A percentile compares a stretch with the other conserved stretches of the same genome.
Conservation (phyloP, 2,329 filamentous ascomycete genomes). For the Myriangium duriaei region DNA sequence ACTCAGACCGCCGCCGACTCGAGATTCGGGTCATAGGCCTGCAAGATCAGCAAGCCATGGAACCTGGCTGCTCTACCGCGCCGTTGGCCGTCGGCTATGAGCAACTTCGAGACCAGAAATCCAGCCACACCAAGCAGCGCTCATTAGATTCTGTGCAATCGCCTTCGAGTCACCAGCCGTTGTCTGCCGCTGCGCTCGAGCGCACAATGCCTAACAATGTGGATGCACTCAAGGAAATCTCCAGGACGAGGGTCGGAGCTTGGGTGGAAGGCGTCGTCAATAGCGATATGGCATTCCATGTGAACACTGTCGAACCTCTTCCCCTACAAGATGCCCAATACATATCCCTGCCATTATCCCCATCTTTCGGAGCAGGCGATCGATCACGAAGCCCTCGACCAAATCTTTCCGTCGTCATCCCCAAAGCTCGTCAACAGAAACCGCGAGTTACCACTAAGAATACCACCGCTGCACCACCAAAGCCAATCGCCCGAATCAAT, state of each 20-base stretch:
- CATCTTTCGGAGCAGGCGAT: no score
- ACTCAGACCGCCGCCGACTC: constrained; percentile 11
- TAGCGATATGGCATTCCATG: constrained; percentile 14
- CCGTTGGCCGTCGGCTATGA: constrained; percentile 23
- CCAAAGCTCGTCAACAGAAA: no score
- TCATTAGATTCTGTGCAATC: constrained; percentile 9
- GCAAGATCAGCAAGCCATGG: constrained; percentile 20
- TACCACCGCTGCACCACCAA: no score
- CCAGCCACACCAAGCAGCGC: constrained; percentile 10
- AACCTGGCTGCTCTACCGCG: constrained; percentile 18
- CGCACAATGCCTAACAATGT: constrained; percentile 12
- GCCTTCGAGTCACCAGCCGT: constrained; percentile 6
- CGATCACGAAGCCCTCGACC: not conserved
- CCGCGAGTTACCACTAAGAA: no score
- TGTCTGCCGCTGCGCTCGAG: constrained; percentile 6
- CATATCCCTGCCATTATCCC: no score
- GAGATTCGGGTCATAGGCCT: constrained; percentile 14
- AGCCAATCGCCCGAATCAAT: no score
- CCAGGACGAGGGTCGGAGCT: constrained; percentile 26
- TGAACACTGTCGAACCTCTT: not conserved
- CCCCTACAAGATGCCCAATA: no score
- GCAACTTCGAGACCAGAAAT: constrained; percentile 9
- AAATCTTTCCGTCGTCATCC: constrained; percentile 7
- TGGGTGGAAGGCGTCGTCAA: constrained; percentile 31
- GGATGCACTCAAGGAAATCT: constrained; percentile 16